Conservation (phyloP, 2,329 filamentous ascomycete genomes). For the Colletotrichum shisoi region DNA sequence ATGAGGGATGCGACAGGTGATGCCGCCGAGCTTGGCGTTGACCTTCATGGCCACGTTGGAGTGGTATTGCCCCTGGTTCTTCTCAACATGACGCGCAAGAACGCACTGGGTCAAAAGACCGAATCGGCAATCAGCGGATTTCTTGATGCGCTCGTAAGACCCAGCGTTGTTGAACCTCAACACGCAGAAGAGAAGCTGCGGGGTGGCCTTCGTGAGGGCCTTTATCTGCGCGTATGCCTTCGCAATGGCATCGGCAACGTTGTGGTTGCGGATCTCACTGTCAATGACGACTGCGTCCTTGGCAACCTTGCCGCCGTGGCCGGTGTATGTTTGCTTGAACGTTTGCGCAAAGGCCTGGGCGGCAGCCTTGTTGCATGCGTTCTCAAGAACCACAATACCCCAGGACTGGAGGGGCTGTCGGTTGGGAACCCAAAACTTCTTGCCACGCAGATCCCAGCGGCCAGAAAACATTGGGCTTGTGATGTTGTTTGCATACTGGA, state of each 20-base stretch:
- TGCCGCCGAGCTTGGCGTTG: slow-evolving; percentile 91
- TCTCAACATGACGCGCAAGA: slow-evolving; percentile 72
- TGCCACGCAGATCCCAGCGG: slow-evolving; percentile 86
- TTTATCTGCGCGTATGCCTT: slow-evolving; percentile 64
- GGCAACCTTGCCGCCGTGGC: slow-evolving; percentile 57
- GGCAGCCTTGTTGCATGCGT: slow-evolving; percentile 63
- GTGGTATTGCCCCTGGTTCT: slow-evolving; percentile 81
- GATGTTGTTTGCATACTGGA: slow-evolving; percentile 69
- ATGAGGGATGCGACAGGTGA: slow-evolving; percentile 63
- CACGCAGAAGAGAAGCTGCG: slow-evolving; percentile 83
- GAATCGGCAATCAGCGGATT: slow-evolving; percentile 83
- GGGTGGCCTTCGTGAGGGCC: slow-evolving; percentile 61
- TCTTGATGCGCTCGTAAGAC: slow-evolving; percentile 86
- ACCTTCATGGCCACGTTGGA: slow-evolving; percentile 97
- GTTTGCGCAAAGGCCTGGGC: slow-evolving; percentile 62
- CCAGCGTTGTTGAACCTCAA: slow-evolving; percentile 74
- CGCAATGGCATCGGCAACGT: slow-evolving; percentile 62
- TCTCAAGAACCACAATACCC: slow-evolving; percentile 74
- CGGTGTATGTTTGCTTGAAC: slow-evolving; percentile 57
- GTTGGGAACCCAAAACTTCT: slow-evolving; percentile 76
- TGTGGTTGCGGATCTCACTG: slow-evolving; percentile 44
- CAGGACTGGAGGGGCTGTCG: slow-evolving; percentile 70
- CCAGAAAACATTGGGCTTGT: slow-evolving; percentile 72
- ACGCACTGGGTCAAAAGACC: slow-evolving; percentile 86
- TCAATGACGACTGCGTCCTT: slow-evolving; percentile 48